These are phyloP conservation scores for Mycena vulgaris DNA, from an alignment of 768 basidiomycete genomes.

Conservation along the genomic window DNA sequence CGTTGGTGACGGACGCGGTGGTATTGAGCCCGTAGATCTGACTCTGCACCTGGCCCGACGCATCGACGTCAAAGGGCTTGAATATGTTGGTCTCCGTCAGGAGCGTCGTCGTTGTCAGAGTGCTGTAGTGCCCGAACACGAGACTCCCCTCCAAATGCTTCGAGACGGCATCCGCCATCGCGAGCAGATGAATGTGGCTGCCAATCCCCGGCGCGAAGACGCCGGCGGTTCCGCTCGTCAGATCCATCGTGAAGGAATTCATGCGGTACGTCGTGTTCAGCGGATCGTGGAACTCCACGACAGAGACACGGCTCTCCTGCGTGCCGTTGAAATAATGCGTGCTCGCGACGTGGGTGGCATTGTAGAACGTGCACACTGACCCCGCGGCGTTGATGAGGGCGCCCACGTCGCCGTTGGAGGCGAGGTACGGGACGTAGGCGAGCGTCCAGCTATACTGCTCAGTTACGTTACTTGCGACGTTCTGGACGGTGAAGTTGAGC, in stretches of 20 bases:
- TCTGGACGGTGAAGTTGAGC: conserved; percentile 16
- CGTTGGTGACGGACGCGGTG: background rate
- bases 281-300: conserved; percentile 8
- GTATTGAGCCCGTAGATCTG: conserved; percentile 18
- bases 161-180: conserved; percentile 24
- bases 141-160: conserved; percentile 6
- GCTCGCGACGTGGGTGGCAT: conserved; percentile 1
- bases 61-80: background rate
- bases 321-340: conserved; percentile 24
- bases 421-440: conserved; percentile 10
- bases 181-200: conserved; percentile 3
- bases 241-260: too few species aligned
- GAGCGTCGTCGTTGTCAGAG: conserved; percentile 6
- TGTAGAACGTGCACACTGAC: conserved; percentile 15
- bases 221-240: background rate
- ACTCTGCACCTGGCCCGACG: background rate
- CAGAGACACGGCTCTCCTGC: conserved; percentile 1
- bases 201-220: conserved; percentile 12
- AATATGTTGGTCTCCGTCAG: conserved; percentile 20
- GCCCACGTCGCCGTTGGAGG: background rate
- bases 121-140: background rate
- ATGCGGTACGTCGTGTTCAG: conserved; percentile 10
- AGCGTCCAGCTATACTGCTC: conserved; percentile 19
- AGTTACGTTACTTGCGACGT: too few species aligned
- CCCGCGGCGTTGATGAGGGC: conserved; percentile 28